Conservation (phyloP, 2,329 filamentous ascomycete genomes). For the Fusarium sp. region DNA sequence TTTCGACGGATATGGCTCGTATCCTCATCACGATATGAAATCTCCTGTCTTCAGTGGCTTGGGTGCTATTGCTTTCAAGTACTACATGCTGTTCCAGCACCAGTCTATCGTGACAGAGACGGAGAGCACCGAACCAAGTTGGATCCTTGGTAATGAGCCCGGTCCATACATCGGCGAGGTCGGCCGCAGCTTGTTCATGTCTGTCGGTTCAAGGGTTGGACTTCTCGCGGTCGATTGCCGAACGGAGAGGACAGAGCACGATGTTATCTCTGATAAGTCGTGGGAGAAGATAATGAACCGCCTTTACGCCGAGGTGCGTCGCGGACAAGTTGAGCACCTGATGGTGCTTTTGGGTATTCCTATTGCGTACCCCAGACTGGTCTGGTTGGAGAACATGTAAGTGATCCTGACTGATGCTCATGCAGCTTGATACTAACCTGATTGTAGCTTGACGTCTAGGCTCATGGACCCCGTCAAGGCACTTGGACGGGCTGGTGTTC, state of each 20-base stretch:
- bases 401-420: slow-evolving; percentile 49
- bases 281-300: slow-evolving; percentile 91
- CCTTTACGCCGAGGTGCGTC: slow-evolving; percentile 84
- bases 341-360: slow-evolving; percentile 90
- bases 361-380: slow-evolving; percentile 82
- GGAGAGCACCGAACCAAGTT: slow-evolving; percentile 88
- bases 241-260: slow-evolving; percentile 88
- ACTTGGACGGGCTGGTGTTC: slow-evolving; percentile 83
- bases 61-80: slow-evolving; percentile 95
- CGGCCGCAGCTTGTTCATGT: slow-evolving; percentile 89
- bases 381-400: slow-evolving; percentile 80
- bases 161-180: slow-evolving; percentile 93
- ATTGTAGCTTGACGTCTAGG: slow-evolving; percentile 81
- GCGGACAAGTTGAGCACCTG: slow-evolving; percentile 89
- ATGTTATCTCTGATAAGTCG: slow-evolving; percentile 84
- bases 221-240: slow-evolving; percentile 92
- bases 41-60: slow-evolving; percentile 91
- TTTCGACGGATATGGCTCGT: slow-evolving; percentile 93
- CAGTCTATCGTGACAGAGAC: slow-evolving; percentile 89
- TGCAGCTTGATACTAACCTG: slow-evolving; percentile 51
- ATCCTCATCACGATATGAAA: slow-evolving; percentile 91
- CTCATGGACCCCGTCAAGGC: slow-evolving; percentile 92
- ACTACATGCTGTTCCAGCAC: slow-evolving; percentile 98
- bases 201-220: slow-evolving; percentile 82
- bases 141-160: slow-evolving; percentile 83